Evolutionary conservation across 345 rosid genomes (phyloP).

Genomic region (Eucalyptus polyanthemos): DNA sequence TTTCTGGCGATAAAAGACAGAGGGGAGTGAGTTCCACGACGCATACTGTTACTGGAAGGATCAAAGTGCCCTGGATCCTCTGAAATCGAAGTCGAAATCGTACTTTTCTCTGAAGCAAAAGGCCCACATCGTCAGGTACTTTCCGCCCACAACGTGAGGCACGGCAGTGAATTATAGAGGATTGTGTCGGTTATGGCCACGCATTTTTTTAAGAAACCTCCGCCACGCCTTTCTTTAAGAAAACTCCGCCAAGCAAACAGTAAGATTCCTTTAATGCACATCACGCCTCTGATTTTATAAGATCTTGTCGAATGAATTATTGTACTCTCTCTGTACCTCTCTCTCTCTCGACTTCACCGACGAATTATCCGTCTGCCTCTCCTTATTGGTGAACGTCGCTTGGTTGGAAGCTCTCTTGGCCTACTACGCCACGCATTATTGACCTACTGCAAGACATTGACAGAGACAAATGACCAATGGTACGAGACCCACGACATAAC

Average conservation of each 20-base stretch:
- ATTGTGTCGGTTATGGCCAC: too few species aligned
- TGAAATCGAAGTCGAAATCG: background rate
- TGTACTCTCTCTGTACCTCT: background rate
- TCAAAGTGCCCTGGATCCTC: background rate
- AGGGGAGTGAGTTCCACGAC: background rate
- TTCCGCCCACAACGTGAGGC: background rate
- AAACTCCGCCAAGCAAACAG: background rate
- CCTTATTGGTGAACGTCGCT: background rate
- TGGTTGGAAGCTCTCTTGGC: background rate
- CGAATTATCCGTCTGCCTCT: background rate
- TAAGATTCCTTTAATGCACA: background rate
- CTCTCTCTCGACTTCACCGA: background rate
- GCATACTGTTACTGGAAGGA: background rate
- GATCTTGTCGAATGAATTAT: background rate
- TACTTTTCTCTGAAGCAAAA: background rate
- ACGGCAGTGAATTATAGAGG: accelerated
- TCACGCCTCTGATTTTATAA: background rate
- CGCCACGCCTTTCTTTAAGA: background rate
- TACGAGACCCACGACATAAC: background rate
- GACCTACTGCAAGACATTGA: background rate
- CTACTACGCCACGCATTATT: background rate
- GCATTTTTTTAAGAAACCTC: background rate
- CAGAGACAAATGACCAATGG: background rate
- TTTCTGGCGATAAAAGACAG: background rate
- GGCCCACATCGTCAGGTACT: background rate